These are phyloP conservation scores for Ceratocystis colombiana DNA, from an alignment of 2,329 filamentous ascomycete species.

Conservation along the genomic window DNA sequence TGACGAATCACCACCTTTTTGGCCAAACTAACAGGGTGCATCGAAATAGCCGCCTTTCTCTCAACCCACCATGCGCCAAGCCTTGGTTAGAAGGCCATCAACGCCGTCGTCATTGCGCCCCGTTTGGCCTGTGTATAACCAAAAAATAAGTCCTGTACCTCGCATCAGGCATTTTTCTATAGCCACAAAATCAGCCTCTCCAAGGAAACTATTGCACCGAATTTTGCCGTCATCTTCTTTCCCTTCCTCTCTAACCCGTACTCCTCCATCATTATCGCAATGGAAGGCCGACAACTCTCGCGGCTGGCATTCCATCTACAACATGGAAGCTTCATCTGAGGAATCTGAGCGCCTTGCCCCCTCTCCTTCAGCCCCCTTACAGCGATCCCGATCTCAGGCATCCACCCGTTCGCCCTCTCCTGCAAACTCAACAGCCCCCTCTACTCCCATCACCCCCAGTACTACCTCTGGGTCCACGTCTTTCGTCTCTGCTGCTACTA, in stretches of 20 bases:
- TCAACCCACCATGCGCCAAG: too few relatives aligned
- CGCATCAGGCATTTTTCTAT: background rate
- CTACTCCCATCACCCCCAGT: background rate
- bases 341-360: background rate
- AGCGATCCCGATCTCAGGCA: background rate
- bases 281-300: background rate
- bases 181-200: background rate
- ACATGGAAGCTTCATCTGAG: slow-evolving; percentile 6
- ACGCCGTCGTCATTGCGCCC: too few relatives aligned
- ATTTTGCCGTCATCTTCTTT: background rate
- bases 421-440: background rate
- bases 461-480: background rate
- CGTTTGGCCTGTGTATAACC: too few relatives aligned
- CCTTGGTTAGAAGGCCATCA: too few relatives aligned
- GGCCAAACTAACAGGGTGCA: too few relatives aligned
- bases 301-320: background rate
- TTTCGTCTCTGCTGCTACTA: background rate
- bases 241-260: background rate
- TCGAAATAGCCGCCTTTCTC: too few relatives aligned
- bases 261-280: background rate
- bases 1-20: too few relatives aligned
- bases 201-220: background rate
- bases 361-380: background rate
- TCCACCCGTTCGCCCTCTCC: background rate
- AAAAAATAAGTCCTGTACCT: too few relatives aligned